Conservation (phyloP, 106 monocot genomes). For the Allium fistulosum region DNA sequence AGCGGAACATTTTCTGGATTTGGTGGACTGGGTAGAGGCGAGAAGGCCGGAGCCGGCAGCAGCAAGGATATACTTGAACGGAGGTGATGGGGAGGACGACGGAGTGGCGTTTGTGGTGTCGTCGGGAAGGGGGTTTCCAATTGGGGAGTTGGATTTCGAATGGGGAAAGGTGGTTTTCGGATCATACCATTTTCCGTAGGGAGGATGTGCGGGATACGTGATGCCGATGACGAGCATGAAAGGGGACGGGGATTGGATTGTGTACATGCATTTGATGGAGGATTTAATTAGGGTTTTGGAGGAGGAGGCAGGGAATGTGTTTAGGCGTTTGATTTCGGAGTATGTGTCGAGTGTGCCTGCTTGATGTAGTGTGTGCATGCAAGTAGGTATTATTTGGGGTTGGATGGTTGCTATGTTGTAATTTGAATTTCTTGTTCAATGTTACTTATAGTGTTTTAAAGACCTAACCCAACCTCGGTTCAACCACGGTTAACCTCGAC, state of each 20-base stretch:
- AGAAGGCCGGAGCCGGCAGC: slow-evolving; percentile 37
- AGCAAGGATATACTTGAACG: slow-evolving; percentile 26
- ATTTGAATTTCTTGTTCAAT: too few species aligned
- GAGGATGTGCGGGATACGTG: slow-evolving; percentile 46
- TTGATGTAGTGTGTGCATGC: too few species aligned
- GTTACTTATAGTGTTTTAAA: too few species aligned
- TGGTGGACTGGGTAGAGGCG: slow-evolving; percentile 83
- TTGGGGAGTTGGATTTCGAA: slow-evolving; percentile 44
- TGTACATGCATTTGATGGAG: slow-evolving; percentile 36
- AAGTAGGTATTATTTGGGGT: too few species aligned
- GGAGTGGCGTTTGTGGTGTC: slow-evolving; percentile 57
- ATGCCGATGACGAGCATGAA: slow-evolving; percentile 68
- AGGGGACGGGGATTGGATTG: slow-evolving; percentile 61
- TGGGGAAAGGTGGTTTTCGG: slow-evolving; percentile 67
- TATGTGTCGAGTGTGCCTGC: not conserved
- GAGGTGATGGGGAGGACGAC: slow-evolving; percentile 12
- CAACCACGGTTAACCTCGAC: too few species aligned
- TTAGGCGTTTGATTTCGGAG: slow-evolving; percentile 21
- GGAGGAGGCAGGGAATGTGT: slow-evolving; percentile 21
- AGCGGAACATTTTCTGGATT: slow-evolving; percentile 47
- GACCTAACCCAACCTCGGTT: too few species aligned
- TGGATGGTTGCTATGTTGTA: too few species aligned
- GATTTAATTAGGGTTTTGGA: slow-evolving; percentile 31
- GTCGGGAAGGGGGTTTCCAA: slow-evolving; percentile 58
- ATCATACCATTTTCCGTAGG: slow-evolving; percentile 79